Conservation (phyloP, 179 eudicot genomes). For the Vitellaria paradoxa region DNA sequence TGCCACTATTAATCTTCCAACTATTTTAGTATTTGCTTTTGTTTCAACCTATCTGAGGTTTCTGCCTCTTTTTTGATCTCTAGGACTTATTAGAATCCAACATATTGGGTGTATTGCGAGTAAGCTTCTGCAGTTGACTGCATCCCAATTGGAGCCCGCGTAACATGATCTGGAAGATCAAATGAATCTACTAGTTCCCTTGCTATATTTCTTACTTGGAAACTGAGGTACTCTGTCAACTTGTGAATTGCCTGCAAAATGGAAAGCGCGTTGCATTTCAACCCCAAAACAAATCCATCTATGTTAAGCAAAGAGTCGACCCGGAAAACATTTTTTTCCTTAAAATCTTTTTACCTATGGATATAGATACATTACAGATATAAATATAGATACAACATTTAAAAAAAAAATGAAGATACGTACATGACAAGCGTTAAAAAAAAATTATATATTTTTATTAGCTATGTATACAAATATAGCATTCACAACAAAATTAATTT, state of each 20-base stretch:
- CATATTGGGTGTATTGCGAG: constrained; percentile 64
- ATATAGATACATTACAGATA: no score
- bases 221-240: constrained; percentile 79
- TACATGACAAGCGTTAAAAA: no score
- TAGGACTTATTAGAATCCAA: constrained; percentile 51
- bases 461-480: no score
- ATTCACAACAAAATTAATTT: no score
- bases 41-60: not conserved
- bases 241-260: constrained; percentile 88
- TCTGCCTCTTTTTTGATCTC: not conserved
- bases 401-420: no score
- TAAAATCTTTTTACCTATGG: no score
- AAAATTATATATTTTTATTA: no score
- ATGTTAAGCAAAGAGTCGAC: no score
- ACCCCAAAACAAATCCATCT: not conserved
- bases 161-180: constrained; percentile 84
- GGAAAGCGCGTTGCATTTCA: not conserved
- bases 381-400: no score
- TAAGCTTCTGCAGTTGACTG: constrained; percentile 75
- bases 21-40: not conserved
- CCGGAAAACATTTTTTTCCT: no score
- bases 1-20: not conserved
- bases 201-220: constrained; percentile 84
- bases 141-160: constrained; percentile 89
- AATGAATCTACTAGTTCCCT: constrained; percentile 91